Evolutionary conservation across 2,329 filamentous ascomycete species (phyloP).

Genomic region (Pseudopithomyces maydicus): DNA sequence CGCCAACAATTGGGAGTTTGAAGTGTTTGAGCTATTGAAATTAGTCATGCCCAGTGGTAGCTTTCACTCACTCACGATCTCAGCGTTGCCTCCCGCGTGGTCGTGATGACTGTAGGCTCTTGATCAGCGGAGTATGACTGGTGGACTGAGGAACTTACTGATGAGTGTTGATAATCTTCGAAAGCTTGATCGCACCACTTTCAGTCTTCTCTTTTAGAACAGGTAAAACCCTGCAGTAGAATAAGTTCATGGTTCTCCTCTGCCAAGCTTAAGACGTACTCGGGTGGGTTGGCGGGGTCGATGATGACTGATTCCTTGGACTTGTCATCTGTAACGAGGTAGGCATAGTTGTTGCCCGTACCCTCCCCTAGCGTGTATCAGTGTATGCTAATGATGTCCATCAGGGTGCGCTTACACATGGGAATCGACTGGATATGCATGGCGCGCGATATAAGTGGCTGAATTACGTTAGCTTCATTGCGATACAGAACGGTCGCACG

Average conservation of each 20-base stretch:
- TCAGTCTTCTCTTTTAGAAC: constrained; percentile 74
- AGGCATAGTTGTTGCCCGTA: constrained; percentile 81
- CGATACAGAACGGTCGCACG: not conserved
- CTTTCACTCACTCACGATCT: constrained; percentile 63
- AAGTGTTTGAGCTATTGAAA: constrained; percentile 60
- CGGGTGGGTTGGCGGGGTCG: constrained; percentile 77
- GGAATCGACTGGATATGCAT: constrained; percentile 91
- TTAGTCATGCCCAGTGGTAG: not conserved
- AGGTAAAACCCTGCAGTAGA: constrained; percentile 59
- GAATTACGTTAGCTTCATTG: constrained; percentile 24
- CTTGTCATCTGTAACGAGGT: constrained; percentile 60
- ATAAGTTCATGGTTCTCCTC: not conserved
- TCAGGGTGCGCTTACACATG: constrained; percentile 68
- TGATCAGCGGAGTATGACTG: constrained; percentile 9
- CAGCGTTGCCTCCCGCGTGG: constrained; percentile 88
- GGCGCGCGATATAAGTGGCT: constrained; percentile 49
- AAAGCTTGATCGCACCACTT: constrained; percentile 77
- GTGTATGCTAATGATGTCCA: not conserved
- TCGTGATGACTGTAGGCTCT: constrained; percentile 76
- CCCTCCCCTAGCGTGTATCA: constrained; percentile 67
- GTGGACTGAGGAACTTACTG: constrained; percentile 66
- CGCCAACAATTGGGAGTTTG: constrained; percentile 79
- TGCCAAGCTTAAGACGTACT: constrained; percentile 62
- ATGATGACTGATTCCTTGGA: constrained; percentile 65
- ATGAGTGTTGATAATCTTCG: constrained; percentile 92